These are phyloP conservation scores for Quillaja saponaria DNA, from an alignment of 306 rosid species.

Conservation along the genomic window DNA sequence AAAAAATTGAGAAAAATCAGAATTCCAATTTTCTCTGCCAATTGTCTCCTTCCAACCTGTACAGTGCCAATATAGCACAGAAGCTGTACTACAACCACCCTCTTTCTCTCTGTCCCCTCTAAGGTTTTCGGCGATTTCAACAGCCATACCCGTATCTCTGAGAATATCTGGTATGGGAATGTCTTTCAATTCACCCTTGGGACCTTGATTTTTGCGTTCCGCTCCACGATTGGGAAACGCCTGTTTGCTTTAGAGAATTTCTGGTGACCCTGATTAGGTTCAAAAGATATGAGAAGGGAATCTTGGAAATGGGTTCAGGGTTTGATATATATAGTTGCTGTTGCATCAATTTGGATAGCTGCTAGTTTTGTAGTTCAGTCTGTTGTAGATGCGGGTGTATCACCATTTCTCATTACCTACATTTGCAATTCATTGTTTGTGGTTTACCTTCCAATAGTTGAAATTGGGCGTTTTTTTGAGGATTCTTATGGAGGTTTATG, in stretches of 20 bases:
- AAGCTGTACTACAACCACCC: too few relatives aligned
- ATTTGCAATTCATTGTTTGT: constrained; percentile 90
- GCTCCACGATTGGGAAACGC: neutral
- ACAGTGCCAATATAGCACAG: too few relatives aligned
- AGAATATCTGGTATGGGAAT: too few relatives aligned
- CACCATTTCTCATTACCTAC: constrained; percentile 89
- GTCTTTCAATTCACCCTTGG: neutral
- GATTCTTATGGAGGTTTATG: constrained; percentile 52
- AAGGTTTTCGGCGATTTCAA: too few relatives aligned
- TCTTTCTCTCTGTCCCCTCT: too few relatives aligned
- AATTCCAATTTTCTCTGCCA: too few relatives aligned
- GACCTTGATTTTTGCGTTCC: neutral
- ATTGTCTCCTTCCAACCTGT: too few relatives aligned
- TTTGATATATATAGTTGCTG: constrained; percentile 70
- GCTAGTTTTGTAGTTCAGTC: constrained; percentile 98
- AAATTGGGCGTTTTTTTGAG: constrained; percentile 74
- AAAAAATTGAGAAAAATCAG: too few relatives aligned
- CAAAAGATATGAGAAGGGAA: constrained; percentile 50
- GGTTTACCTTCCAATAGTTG: constrained; percentile 84
- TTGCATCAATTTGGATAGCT: constrained; percentile 96
- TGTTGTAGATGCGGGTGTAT: constrained; percentile 86
- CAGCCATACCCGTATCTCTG: too few relatives aligned
- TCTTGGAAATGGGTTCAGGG: constrained; percentile 81
- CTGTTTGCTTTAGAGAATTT: too few relatives aligned
- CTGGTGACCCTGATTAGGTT: neutral